Evolutionary conservation across 257 asterid genomes (phyloP).

Genomic region (Mentha longifolia): DNA sequence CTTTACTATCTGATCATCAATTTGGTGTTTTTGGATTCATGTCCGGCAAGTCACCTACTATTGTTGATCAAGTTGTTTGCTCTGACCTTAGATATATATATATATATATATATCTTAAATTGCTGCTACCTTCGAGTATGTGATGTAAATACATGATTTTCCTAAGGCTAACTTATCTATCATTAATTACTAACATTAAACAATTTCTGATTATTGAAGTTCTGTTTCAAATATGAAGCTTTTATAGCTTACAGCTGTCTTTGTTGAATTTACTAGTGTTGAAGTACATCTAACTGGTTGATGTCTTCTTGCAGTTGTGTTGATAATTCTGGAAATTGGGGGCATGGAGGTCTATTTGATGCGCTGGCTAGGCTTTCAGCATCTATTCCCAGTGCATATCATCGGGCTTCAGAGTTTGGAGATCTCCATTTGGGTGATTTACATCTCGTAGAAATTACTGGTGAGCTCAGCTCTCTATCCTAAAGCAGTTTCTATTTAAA

Average conservation of each 20-base stretch:
- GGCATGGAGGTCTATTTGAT: conserved; percentile 91
- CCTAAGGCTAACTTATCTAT: not conserved
- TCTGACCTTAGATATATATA: no score
- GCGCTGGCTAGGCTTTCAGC: conserved; percentile 73
- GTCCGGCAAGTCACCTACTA: not conserved
- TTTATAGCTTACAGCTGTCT: conserved; percentile 12
- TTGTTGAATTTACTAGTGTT: conserved; percentile 9
- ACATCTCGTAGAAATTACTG: conserved; percentile 74
- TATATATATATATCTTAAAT: not conserved
- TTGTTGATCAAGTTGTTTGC: no score
- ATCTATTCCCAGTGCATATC: conserved; percentile 66
- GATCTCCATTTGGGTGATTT: conserved; percentile 94
- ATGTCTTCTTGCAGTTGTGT: conserved; percentile 68
- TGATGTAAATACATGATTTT: not conserved
- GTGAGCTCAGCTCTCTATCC: conserved; percentile 44
- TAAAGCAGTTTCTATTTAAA: not conserved
- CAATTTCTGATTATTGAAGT: conserved; percentile 4
- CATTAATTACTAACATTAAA: not conserved
- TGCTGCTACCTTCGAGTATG: not conserved
- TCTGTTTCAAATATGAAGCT: conserved; percentile 21
- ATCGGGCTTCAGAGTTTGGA: conserved; percentile 78
- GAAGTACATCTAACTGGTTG: conserved; percentile 29
- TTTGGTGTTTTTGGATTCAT: conserved; percentile 6
- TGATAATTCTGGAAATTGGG: conserved; percentile 97
- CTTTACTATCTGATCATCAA: not conserved